Percentiles rank a stretch among this genome's conserved stretches.
Evolutionary conservation across 75 land plant species (phyloP).

Genomic region (Pinus albicaulis): DNA sequence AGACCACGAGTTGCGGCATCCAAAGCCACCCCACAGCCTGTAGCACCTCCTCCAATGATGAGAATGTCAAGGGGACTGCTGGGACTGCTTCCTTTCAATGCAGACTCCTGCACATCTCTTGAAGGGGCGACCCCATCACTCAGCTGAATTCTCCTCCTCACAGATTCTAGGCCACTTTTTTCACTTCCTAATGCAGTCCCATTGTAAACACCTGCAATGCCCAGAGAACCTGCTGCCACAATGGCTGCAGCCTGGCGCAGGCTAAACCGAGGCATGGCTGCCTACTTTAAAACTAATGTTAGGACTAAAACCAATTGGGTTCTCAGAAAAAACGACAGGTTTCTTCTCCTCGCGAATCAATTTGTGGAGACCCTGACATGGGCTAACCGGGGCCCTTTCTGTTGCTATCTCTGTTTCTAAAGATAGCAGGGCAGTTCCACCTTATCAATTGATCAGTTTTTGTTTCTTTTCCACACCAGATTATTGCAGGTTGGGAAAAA

Average conservation of each 20-base stretch:
- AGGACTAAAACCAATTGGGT: neutral
- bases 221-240: slow-evolving; percentile 15
- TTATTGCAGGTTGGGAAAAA: too few relatives aligned
- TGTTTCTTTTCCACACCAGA: neutral
- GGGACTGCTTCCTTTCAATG: slow-evolving; percentile 54
- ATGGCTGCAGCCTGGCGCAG: slow-evolving; percentile 18
- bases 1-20: slow-evolving; percentile 88
- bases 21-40: slow-evolving; percentile 94
- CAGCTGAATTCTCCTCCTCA: slow-evolving; percentile 48
- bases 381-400: neutral
- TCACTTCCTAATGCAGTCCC: slow-evolving; percentile 21
- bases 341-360: neutral
- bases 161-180: slow-evolving; percentile 15
- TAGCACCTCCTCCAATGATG: slow-evolving; percentile 95
- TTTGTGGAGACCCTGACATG: neutral
- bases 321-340: neutral
- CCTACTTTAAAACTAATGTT: neutral
- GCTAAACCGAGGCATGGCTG: slow-evolving; percentile 11
- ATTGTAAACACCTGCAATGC: slow-evolving; percentile 13
- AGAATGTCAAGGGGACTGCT: slow-evolving; percentile 75
- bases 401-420: slow-evolving; percentile 4
- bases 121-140: slow-evolving; percentile 58
- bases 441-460: neutral
- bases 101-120: slow-evolving; percentile 66
- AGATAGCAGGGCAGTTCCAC: neutral